Base-by-base conservation (phyloP, 768 basidiomycete genomes). In the Boletus tylopilopsis region DNA sequence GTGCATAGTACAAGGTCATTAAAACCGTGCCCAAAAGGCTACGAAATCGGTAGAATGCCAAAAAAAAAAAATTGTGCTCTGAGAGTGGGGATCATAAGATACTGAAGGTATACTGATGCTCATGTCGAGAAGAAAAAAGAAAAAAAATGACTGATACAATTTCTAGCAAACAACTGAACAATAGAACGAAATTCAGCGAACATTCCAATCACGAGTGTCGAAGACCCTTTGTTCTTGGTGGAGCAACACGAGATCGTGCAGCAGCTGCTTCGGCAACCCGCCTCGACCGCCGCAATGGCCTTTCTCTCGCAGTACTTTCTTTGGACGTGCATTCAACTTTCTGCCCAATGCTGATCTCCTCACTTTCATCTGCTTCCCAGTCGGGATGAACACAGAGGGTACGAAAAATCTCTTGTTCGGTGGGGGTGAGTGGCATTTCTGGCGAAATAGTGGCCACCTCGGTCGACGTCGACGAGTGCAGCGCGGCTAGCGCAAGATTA, bases 371-470 rank as follows among this genome's bases (percentile, higher is more conserved):
- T 21, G 42, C 47, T 34, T 68, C 67, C 76, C 77, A 79, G 50
- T 82, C 81, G 18, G 79, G 77, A 51, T 77, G 74, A 27, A 76
- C 70, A 51, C 84, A 88, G 22, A 88, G 66, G 40, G 77, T 74
- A 35, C 73, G 78, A 67, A 89, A 88, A 42, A 89, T 81, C 64
- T 84, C 80, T 59, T 84, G 79, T 58, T 89, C 87, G 10, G 76
- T 80, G 21, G 81, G 80, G 55, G 78, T 88, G 42, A 89, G 73
- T 18, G 85, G 86, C 4, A 71, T 69, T 24, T 69, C 67, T 7
- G 62, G 40, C 13, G 32, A 30, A 11, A 42, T 19, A 22, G 42
- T 32, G 18, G 15, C 47, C 12, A 55, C 56, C 34, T 58, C 52
- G 15, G 48, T 40, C 49, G 56, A 46, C 25, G 45, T 51, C 23